Base-by-base conservation (phyloP, 345 rosid genomes). In the Acer saccharum region DNA sequence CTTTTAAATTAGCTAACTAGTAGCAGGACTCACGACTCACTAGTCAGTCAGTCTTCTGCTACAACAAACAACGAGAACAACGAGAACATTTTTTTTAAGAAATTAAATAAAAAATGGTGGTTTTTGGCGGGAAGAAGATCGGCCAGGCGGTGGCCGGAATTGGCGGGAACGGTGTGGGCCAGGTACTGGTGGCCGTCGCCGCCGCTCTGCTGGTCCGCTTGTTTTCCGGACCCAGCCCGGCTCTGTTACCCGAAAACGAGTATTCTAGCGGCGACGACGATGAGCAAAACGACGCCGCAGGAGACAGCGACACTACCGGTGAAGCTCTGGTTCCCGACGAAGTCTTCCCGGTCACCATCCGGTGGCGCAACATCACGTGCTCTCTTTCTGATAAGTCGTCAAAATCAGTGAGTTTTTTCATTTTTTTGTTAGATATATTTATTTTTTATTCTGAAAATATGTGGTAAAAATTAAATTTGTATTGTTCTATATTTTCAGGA, bases 291-390 rank as follows among this genome's bases (percentile, higher is more conserved):
- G 72, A 65, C 14, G 72, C 3, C 32, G 80, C 52, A 0, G 80
- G 4, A 14, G 81, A 32, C n/a, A 74, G 11, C 13, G 83, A 76
- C 0, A 68, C 50, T 46, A 46, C 20, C 57, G 82, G 46, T 7
- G 86, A 85, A 39, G 72, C 88, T 83, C 87, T 86, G 60, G 76
- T 23, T 2, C 20, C 50, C 43, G 94, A 85, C 2, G 84, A 86
- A 72, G 84, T 96, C 76, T 78, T 80, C n/a, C 95, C 97, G 69
- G 90, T 94, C 76, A 89, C 90, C 44, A 92, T 96, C 77, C 84
- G 89, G 41, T 92, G 99, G 99, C 84, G 86, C 78, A 90, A 84
- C 84, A 87, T 96, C 83, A 93, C 89, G 6, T 96, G 98, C 85
- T 92, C 95, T 23, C 87, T 96, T 81, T 84, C 95, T 48, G 97